These are phyloP conservation scores for Dissophora ornata DNA, from an alignment of 192 early-diverging fungal species.

Conservation along the genomic window DNA sequence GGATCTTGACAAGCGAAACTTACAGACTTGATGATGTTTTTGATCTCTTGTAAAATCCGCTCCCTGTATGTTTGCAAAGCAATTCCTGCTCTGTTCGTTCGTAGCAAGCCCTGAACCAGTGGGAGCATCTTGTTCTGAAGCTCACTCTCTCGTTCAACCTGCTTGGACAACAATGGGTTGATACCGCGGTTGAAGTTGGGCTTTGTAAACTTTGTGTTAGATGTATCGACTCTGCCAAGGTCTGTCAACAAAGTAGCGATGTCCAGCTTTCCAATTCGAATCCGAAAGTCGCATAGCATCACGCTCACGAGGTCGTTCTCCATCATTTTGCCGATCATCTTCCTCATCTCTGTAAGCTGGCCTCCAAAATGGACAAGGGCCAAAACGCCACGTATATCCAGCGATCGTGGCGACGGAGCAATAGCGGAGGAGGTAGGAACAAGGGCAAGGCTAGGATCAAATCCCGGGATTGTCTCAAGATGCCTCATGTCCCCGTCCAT, in stretches of 20 bases:
- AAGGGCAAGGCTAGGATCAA: conserved; percentile 45
- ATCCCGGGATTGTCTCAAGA: conserved; percentile 36
- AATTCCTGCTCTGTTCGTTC: conserved; percentile 72
- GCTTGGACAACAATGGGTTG: conserved; percentile 43
- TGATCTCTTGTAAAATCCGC: conserved; percentile 78
- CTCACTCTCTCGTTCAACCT: conserved; percentile 47
- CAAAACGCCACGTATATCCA: conserved; percentile 72
- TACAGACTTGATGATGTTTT: conserved; percentile 81
- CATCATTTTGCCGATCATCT: conserved; percentile 77
- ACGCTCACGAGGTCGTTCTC: conserved; percentile 76
- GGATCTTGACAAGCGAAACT: conserved; percentile 31
- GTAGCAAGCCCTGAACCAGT: conserved; percentile 79
- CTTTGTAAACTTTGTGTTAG: conserved; percentile 48
- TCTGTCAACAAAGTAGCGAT: conserved; percentile 41
- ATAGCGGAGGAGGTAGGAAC: conserved; percentile 57
- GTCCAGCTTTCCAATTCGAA: conserved; percentile 64
- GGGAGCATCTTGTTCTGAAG: conserved; percentile 73
- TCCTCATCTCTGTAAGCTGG: conserved; percentile 74
- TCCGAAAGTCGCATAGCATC: conserved; percentile 71
- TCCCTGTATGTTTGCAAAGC: conserved; percentile 86
- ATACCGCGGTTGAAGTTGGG: conserved; percentile 43
- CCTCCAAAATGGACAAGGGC: conserved; percentile 68
- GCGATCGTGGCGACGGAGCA: conserved; percentile 34
- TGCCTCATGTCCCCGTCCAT: conserved; percentile 63
- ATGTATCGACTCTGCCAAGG: conserved; percentile 39